Conservation (phyloP, 169 alveolate species). For the Cytauxzoon felis region DNA sequence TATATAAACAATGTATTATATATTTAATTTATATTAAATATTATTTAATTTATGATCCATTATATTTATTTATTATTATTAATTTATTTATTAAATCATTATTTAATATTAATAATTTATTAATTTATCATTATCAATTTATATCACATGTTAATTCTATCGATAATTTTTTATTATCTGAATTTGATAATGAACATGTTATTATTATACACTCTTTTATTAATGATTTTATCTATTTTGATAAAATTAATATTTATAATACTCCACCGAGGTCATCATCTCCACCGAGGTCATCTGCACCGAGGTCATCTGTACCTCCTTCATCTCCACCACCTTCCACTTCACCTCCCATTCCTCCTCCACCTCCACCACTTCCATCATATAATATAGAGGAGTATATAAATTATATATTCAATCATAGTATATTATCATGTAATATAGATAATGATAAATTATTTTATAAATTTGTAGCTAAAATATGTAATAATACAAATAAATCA, state of each 20-base stretch:
- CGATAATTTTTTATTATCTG: not conserved
- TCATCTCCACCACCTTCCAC: too few relatives aligned
- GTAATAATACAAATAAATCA: not conserved
- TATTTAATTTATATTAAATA: constrained; percentile 23
- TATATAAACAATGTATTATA: constrained; percentile 26
- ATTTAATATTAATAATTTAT: not conserved
- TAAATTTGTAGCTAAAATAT: not conserved
- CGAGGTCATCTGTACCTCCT: too few relatives aligned
- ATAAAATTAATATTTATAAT: not conserved
- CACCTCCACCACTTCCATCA: too few relatives aligned
- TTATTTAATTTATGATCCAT: constrained; percentile 35
- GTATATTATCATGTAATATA: not conserved
- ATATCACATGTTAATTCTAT: constrained; percentile 11
- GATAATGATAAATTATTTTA: not conserved
- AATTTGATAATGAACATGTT: not conserved
- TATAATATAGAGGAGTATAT: too few relatives aligned
- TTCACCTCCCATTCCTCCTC: too few relatives aligned
- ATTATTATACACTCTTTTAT: not conserved
- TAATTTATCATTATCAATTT: not conserved
- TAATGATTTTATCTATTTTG: not conserved
- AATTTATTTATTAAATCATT: constrained; percentile 17
- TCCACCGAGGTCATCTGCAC: too few relatives aligned
- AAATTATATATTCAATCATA: too few relatives aligned
- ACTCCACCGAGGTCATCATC: not conserved
- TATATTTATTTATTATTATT: constrained; percentile 17